Evolutionary conservation across 306 rosid species (phyloP).

Genomic region (apple (Malus domestica)): ASM211411v1 NC_041803.1:7350501-7351000

Average conservation of each 20-base stretch:
- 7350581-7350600: neutral
- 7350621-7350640: constrained; percentile 7
- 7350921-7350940: constrained; percentile 34
- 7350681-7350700: constrained; percentile 38
- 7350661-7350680: constrained; percentile 17
- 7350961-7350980: constrained; percentile 40
- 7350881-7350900: constrained; percentile 37
- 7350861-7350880: constrained; percentile 51
- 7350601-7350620: constrained; percentile 16
- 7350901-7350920: constrained; percentile 34
- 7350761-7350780: constrained; percentile 77
- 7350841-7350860: constrained; percentile 55
- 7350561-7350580: neutral
- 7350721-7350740: constrained; percentile 74
- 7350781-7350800: constrained; percentile 51
- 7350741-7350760: constrained; percentile 74
- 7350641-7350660: constrained; percentile 22
- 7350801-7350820: constrained; percentile 80
- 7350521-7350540: constrained; percentile 10
- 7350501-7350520: constrained; percentile 18
- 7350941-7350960: constrained; percentile 31
- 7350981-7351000: constrained; percentile 27
- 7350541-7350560: neutral
- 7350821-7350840: constrained; percentile 51
- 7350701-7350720: constrained; percentile 45